A percentile compares a stretch with the other conserved stretches of the same genome.
Evolutionary conservation across 2,329 filamentous ascomycete genomes (phyloP).

Genomic region (Calonectria honghensis): DNA sequence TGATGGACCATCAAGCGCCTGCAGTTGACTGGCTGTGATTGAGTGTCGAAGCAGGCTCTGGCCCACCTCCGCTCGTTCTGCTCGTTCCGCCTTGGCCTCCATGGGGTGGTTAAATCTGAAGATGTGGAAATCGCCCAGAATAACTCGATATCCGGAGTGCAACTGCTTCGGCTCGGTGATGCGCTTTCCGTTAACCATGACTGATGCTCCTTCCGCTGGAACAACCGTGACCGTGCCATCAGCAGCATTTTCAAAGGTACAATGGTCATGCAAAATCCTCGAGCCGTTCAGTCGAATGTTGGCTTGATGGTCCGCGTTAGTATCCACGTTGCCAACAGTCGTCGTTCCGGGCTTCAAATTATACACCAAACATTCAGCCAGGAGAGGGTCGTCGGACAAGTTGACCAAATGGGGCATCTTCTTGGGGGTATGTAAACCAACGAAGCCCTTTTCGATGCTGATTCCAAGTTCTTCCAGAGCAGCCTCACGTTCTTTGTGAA

Average conservation of each 20-base stretch:
- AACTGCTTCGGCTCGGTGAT: constrained; percentile 90
- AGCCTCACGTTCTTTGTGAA: constrained; percentile 97
- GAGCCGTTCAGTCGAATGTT: constrained; percentile 96
- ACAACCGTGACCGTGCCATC: constrained; percentile 95
- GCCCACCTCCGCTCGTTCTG: constrained; percentile 88
- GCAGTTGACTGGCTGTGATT: constrained; percentile 77
- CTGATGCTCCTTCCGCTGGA: constrained; percentile 91
- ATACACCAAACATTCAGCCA: constrained; percentile 97
- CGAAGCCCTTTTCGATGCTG: constrained; percentile 98
- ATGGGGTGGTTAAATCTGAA: constrained; percentile 99
- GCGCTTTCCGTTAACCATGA: constrained; percentile 97
- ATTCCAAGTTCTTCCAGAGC: constrained; percentile 97
- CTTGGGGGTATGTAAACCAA: constrained; percentile 96
- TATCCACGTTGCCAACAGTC: constrained; percentile 94
- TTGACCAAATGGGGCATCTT: constrained; percentile 99
- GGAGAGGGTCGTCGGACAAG: constrained; percentile 92
- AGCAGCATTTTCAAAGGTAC: constrained; percentile 89
- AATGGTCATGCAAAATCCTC: constrained; percentile 94
- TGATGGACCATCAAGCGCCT: constrained; percentile 70
- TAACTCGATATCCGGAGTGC: constrained; percentile 94
- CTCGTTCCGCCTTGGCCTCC: constrained; percentile 94
- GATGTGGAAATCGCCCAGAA: constrained; percentile 98
- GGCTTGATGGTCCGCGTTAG: constrained; percentile 82
- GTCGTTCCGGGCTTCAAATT: constrained; percentile 97
- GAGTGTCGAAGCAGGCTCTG: constrained; percentile 92